These are phyloP conservation scores for Phytophthora idaei DNA, from an alignment of 352 stramenopile species.

Conservation along the genomic window DNA sequence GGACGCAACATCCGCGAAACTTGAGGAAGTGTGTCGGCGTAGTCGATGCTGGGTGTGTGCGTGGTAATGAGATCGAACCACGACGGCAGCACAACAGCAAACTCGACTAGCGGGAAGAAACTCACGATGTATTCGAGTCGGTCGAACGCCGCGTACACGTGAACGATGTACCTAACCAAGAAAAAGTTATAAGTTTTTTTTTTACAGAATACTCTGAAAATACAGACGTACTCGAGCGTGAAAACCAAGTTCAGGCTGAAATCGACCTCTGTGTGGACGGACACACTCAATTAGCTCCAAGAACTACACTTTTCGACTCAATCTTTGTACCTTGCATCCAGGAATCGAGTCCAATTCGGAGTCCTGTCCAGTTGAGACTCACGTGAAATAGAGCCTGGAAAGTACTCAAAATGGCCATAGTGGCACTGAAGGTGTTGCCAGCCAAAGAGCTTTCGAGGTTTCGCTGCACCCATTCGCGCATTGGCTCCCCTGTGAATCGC, in stretches of 20 bases:
- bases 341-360: conserved; percentile 28
- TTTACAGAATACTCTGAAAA: not conserved
- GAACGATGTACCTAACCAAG: conserved; percentile 50
- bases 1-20: conserved; percentile 51
- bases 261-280: conserved; percentile 44
- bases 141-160: conserved; percentile 67
- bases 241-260: conserved; percentile 71
- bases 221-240: conserved; percentile 63
- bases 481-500: conserved; percentile 46
- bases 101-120: conserved; percentile 61
- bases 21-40: conserved; percentile 25
- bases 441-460: conserved; percentile 74
- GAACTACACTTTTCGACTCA: not conserved
- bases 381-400: conserved; percentile 75
- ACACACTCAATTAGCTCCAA: conserved; percentile 6
- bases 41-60: conserved; percentile 24
- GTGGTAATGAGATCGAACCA: conserved; percentile 50
- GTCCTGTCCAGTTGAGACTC: conserved; percentile 60
- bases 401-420: conserved; percentile 61
- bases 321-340: conserved; percentile 57
- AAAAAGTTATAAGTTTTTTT: not conserved
- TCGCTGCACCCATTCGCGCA: conserved; percentile 73
- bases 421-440: conserved; percentile 42
- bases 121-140: conserved; percentile 60
- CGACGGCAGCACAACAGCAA: conserved; percentile 66